These are phyloP conservation scores for Microdochium trichocladiopsis DNA, from an alignment of 2,329 filamentous ascomycete species.

Conservation along the genomic window DNA sequence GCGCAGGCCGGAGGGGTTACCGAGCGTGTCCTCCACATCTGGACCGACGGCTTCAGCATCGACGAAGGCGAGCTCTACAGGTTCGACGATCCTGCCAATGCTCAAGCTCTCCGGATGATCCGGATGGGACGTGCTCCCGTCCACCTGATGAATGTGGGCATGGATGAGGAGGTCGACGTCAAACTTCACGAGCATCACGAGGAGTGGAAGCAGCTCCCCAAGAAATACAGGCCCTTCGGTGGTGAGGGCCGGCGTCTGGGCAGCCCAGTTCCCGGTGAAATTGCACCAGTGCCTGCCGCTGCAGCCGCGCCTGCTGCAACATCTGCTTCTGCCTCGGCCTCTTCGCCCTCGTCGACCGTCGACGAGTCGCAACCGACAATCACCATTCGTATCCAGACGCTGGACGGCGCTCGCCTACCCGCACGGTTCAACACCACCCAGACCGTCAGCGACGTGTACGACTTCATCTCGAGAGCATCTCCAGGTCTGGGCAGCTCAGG, in stretches of 20 bases:
- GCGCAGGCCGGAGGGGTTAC: constrained; percentile 40
- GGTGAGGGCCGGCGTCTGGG: constrained; percentile 69
- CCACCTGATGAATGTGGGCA: constrained; percentile 69
- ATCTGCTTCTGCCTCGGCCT: constrained; percentile 21
- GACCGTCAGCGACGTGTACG: constrained; percentile 71
- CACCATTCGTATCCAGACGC: constrained; percentile 69
- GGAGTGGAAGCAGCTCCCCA: constrained; percentile 66
- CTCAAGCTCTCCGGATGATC: constrained; percentile 67
- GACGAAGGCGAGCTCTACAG: constrained; percentile 73
- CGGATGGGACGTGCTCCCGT: constrained; percentile 69
- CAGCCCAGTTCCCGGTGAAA: constrained; percentile 63
- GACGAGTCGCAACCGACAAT: constrained; percentile 63
- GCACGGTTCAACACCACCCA: constrained; percentile 76
- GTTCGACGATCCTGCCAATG: constrained; percentile 73
- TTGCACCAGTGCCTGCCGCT: constrained; percentile 27
- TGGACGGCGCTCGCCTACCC: constrained; percentile 69
- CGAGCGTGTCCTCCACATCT: constrained; percentile 68
- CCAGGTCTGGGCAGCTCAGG: constrained; percentile 46
- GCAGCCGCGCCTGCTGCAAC: constrained; percentile 17
- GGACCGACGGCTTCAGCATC: constrained; percentile 79
- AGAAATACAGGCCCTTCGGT: constrained; percentile 68
- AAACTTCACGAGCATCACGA: constrained; percentile 71
- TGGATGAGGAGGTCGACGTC: constrained; percentile 71
- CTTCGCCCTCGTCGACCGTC: constrained; percentile 25
- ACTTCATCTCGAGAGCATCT: constrained; percentile 62